Conservation (phyloP, 1,139 yeast genomes). For the Nakaseomyces kungkrabaensis region DNA sequence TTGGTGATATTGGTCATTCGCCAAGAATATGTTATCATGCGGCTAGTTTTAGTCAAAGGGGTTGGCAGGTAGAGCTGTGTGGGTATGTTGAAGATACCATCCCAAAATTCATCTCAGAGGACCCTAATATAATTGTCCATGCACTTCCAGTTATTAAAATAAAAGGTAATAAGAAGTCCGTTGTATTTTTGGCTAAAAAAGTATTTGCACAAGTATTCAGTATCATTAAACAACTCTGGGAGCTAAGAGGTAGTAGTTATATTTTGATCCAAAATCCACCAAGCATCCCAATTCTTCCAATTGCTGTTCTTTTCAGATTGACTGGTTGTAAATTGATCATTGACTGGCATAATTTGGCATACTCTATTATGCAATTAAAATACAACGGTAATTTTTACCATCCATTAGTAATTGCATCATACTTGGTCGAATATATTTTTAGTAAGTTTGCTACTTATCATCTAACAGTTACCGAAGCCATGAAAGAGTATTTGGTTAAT, state of each 20-base stretch:
- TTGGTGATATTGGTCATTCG: constrained; percentile 92
- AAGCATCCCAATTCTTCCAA: constrained; percentile 66
- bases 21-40: constrained; percentile 96
- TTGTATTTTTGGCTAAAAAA: constrained; percentile 51
- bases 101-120: constrained; percentile 42
- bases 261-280: constrained; percentile 93
- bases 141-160: constrained; percentile 25
- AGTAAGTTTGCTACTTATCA: constrained; percentile 59
- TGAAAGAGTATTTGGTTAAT: constrained; percentile 50
- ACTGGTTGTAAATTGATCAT: constrained; percentile 58
- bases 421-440: constrained; percentile 46
- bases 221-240: constrained; percentile 40
- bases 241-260: constrained; percentile 54
- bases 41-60: constrained; percentile 54
- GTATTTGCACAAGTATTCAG: constrained; percentile 45
- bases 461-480: constrained; percentile 68
- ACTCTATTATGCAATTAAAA: constrained; percentile 65
- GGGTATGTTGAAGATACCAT: constrained; percentile 66
- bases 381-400: constrained; percentile 39
- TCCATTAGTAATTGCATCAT: constrained; percentile 53
- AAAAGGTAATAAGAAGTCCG: constrained; percentile 6
- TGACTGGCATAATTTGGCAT: constrained; percentile 97
- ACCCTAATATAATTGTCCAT: constrained; percentile 43
- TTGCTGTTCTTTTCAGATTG: constrained; percentile 49
- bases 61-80: constrained; percentile 70